Percentiles rank a stretch among this genome's conserved stretches.
phyloP scores from a whole-genome alignment of 2,329 filamentous ascomycete species.

The Didymella sp. region DNA sequence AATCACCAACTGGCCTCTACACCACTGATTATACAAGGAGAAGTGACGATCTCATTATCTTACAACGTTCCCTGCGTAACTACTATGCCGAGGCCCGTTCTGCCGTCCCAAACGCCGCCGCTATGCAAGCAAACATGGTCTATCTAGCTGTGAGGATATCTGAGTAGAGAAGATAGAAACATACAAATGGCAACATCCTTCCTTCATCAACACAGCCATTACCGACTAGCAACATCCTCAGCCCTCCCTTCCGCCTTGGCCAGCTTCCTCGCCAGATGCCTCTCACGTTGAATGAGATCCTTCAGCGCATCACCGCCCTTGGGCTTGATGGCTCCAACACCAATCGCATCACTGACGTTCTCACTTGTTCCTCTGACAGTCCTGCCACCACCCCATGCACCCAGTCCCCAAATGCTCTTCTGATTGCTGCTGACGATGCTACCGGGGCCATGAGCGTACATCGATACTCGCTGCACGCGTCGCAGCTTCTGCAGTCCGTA shows the following conservation, averaged over 20 bases:
- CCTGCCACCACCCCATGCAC: slow-evolving; percentile 36
- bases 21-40: not conserved
- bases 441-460: slow-evolving; percentile 66
- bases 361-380: slow-evolving; percentile 20
- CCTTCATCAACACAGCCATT: not conserved
- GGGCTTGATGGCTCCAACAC: slow-evolving; percentile 29
- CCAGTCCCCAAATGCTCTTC: slow-evolving; percentile 36
- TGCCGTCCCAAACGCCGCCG: slow-evolving; percentile 24
- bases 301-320: slow-evolving; percentile 28
- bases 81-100: not conserved
- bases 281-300: slow-evolving; percentile 39
- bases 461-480: slow-evolving; percentile 85
- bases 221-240: slow-evolving; percentile 28
- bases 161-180: slow-evolving; percentile 31
- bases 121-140: slow-evolving; percentile 27
- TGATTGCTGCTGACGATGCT: slow-evolving; percentile 27
- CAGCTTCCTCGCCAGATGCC: slow-evolving; percentile 35
- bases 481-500: slow-evolving; percentile 86
- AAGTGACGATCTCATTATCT: not conserved
- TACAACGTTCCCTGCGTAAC: not conserved
- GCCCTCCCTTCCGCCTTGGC: slow-evolving; percentile 37
- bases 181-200: slow-evolving; percentile 1
- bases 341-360: slow-evolving; percentile 23
- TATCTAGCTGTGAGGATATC: slow-evolving; percentile 22
- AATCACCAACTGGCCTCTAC: no score